Percentiles rank a stretch among this genome's conserved stretches.
These are phyloP conservation scores for Xenoacremonium recifei DNA, from an alignment of 2,329 filamentous ascomycete genomes.

Conservation along the genomic window DNA sequence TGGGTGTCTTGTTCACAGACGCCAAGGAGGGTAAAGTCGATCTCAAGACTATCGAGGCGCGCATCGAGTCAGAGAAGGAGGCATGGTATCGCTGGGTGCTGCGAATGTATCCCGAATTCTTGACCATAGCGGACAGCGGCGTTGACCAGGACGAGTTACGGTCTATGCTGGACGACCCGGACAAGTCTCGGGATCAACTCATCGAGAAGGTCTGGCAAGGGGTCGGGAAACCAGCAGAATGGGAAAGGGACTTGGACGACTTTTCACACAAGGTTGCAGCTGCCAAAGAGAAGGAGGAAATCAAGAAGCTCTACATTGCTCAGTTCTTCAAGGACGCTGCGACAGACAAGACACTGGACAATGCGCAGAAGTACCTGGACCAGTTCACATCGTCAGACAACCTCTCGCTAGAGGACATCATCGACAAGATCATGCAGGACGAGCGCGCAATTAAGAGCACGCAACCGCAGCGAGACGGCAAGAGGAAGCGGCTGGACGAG, in stretches of 20 bases:
- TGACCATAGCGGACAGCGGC: constrained; percentile 30
- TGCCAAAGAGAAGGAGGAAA: constrained; percentile 29
- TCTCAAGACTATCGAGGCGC: constrained; percentile 46
- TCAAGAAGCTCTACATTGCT: constrained; percentile 39
- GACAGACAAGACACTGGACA: constrained; percentile 31
- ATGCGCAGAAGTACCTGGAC: constrained; percentile 40
- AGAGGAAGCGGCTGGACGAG: constrained; percentile 42
- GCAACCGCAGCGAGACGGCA: constrained; percentile 37
- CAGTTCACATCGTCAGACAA: constrained; percentile 27
- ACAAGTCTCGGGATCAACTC: constrained; percentile 35
- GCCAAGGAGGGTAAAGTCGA: constrained; percentile 43
- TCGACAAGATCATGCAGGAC: constrained; percentile 32
- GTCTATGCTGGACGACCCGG: constrained; percentile 36
- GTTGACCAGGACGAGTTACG: constrained; percentile 32
- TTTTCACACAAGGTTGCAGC: constrained; percentile 34
- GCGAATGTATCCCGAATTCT: constrained; percentile 37
- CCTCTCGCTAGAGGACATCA: constrained; percentile 32
- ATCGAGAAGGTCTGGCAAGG: constrained; percentile 36
- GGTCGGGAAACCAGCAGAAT: constrained; percentile 32
- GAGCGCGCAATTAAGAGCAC: constrained; percentile 28
- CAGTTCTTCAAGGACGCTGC: constrained; percentile 40
- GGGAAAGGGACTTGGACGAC: constrained; percentile 31
- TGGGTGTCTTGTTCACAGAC: constrained; percentile 48
- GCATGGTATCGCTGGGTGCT: constrained; percentile 51
- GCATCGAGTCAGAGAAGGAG: constrained; percentile 50